Conservation (phyloP, 306 rosid species). For the Vigna angularis region DNA sequence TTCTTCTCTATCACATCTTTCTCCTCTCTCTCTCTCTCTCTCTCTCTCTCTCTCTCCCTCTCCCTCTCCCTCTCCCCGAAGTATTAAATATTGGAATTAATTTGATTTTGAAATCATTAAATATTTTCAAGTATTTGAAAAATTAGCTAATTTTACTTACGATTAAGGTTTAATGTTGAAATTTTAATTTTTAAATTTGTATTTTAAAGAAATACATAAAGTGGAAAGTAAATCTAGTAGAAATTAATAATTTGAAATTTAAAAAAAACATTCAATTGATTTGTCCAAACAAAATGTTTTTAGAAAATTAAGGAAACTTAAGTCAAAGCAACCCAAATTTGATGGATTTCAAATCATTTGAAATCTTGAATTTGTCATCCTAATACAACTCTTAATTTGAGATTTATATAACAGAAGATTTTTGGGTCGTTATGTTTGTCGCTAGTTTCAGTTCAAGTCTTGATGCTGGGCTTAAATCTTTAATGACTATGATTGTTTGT, state of each 20-base stretch:
- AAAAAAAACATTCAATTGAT: not conserved
- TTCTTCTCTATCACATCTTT: not conserved
- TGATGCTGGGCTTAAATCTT: conserved; percentile 14
- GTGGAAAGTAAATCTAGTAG: not conserved
- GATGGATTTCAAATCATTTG: not conserved
- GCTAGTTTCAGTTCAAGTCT: conserved; percentile 15
- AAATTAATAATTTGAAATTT: not conserved
- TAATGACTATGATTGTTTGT: conserved; percentile 39
- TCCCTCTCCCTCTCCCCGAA: not conserved
- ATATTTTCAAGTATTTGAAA: not conserved
- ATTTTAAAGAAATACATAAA: not conserved
- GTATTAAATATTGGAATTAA: not conserved
- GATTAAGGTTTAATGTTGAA: not conserved
- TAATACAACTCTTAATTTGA: not conserved
- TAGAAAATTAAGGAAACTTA: not conserved
- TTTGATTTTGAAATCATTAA: too few species aligned
- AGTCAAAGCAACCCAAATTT: not conserved
- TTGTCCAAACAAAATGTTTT: not conserved
- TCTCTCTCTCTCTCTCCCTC: not conserved
- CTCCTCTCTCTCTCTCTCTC: not conserved
- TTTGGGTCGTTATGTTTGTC: not conserved
- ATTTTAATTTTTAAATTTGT: not conserved
- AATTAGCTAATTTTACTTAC: not conserved
- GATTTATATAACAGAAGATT: conserved; percentile 19
- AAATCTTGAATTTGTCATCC: not conserved